Base-by-base conservation (phyloP, 2,329 filamentous ascomycete genomes). In the Aspergillus sclerotialis region DNA sequence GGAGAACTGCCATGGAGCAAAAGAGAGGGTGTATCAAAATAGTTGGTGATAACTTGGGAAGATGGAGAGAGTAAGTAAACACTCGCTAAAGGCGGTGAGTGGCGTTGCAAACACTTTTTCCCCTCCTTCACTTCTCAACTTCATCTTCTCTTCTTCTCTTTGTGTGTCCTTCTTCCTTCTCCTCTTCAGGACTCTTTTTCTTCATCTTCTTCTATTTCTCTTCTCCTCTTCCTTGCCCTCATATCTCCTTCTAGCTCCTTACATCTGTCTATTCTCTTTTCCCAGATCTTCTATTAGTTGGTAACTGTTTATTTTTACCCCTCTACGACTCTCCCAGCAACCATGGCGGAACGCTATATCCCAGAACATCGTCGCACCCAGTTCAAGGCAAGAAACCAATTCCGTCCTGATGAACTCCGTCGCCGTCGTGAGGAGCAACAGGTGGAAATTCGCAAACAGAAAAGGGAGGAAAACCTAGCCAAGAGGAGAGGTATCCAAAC, bases 361-460 rank as follows among this genome's bases (percentile, higher is more conserved):
- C 92, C 92, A 65, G 92, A 98, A 74, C 92, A 98, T 75, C 88
- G 92, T 67, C 89, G 92, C 63, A 95, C 87, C 49, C 89, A 94
- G 73, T 98, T 94, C 82, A 98, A 98, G 83, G 92, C 92, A 36
- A 95, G 95, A 78, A 90, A 86, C 69, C 87, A 87, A 58, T 96
- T 98, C 77, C 95, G 95, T 80, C 90, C 90, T 55, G 92, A 98
- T 65, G 92, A 98, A 73, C 82, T 98, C 49, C 87, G 92, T 63
- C 89, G 92, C 59, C 92, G 92, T 63, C 92, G 92, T 62, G 92
- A 98, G 67, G 92, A 98, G 70, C 89, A 95, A 68, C 92, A 96
- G 72, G 92, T 98, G 49, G 92, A 98, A 73, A 98, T 98, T 61
- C 83, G 92, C 64, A 94, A 94, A 73, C 86, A 89, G 48, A 96